Percentiles rank a stretch among this genome's conserved stretches.
These are phyloP conservation scores for Forsythia suspensa DNA, from an alignment of 257 asterid species.

Conservation along the genomic window DNA sequence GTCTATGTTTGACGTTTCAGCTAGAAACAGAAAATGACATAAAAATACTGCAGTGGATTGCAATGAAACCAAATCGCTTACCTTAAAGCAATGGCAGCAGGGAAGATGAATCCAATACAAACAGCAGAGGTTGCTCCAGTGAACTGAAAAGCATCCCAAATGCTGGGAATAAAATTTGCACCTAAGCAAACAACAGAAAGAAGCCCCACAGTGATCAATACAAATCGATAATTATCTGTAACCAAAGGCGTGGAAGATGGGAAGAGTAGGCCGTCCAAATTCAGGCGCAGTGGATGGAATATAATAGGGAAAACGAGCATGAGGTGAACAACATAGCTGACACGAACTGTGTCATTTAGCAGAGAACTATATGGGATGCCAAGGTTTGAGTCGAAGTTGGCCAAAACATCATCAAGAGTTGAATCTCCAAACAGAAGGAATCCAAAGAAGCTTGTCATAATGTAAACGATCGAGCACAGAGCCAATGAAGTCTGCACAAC, in stretches of 20 bases:
- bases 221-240: slow-evolving; percentile 30
- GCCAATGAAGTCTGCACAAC: slow-evolving; percentile 49
- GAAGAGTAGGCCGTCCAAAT: slow-evolving; percentile 46
- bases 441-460: slow-evolving; percentile 62
- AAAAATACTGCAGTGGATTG: neutral
- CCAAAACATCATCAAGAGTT: slow-evolving; percentile 48
- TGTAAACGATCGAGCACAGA: slow-evolving; percentile 50
- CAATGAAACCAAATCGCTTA: slow-evolving; percentile 3
- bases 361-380: slow-evolving; percentile 48
- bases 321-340: slow-evolving; percentile 48
- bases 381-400: slow-evolving; percentile 44
- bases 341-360: slow-evolving; percentile 47
- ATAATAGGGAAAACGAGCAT: slow-evolving; percentile 54
- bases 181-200: slow-evolving; percentile 38
- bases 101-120: slow-evolving; percentile 51
- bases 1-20: no score
- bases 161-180: slow-evolving; percentile 55
- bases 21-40: no score
- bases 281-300: slow-evolving; percentile 47
- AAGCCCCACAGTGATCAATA: slow-evolving; percentile 32
- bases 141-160: slow-evolving; percentile 62
- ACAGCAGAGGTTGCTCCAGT: slow-evolving; percentile 54
- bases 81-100: slow-evolving; percentile 50
- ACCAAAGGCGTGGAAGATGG: slow-evolving; percentile 34
- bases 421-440: slow-evolving; percentile 58